Conservation (phyloP, 2,329 filamentous ascomycete genomes). For the Chrysosporium queenslandicum region DNA sequence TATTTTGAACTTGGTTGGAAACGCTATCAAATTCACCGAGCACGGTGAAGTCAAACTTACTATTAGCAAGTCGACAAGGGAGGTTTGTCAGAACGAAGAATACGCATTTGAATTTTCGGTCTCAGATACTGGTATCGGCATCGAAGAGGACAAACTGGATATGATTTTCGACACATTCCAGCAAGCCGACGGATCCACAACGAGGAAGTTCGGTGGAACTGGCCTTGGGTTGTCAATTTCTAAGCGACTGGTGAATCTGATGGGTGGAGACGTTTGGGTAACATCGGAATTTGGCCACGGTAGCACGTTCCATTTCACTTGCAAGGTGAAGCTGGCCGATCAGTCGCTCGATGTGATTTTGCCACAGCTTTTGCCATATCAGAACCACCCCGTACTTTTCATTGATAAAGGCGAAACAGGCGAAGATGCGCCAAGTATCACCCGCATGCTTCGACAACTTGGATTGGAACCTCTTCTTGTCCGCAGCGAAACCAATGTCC, state of each 20-base stretch:
- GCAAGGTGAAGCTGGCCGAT: constrained; percentile 73
- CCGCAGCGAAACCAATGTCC: constrained; percentile 60
- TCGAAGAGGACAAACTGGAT: constrained; percentile 87
- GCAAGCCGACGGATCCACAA: constrained; percentile 94
- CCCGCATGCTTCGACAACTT: constrained; percentile 65
- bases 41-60: constrained; percentile 90
- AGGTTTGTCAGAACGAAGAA: constrained; percentile 59
- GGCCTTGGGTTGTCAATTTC: constrained; percentile 91
- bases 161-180: constrained; percentile 99
- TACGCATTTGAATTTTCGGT: constrained; percentile 95
- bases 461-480: constrained; percentile 76
- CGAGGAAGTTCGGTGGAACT: constrained; percentile 88
- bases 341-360: constrained; percentile 68
- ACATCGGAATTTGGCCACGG: constrained; percentile 84
- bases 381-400: constrained; percentile 83
- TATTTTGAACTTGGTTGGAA: constrained; percentile 92
- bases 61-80: constrained; percentile 62
- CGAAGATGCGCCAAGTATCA: constrained; percentile 56
- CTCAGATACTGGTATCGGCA: constrained; percentile 92
- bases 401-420: constrained; percentile 82
- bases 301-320: constrained; percentile 94
- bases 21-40: constrained; percentile 98
- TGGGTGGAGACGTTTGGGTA: constrained; percentile 95
- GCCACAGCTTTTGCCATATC: constrained; percentile 73
- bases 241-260: constrained; percentile 85